Evolutionary conservation across 768 basidiomycete species (phyloP).

Genomic region (Tremella mesenterica): DNA sequence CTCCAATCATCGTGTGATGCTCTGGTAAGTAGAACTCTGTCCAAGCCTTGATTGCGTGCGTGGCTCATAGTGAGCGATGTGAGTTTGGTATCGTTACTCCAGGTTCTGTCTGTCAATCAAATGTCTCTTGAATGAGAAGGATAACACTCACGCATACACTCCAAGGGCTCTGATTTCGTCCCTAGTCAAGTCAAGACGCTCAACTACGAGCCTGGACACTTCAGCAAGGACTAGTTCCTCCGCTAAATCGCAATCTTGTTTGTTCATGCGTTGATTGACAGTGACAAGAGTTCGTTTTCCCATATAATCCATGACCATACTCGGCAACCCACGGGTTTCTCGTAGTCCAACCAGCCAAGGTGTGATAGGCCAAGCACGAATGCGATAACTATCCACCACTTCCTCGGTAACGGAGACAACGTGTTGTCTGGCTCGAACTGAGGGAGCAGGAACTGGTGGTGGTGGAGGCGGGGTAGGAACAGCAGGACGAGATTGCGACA

Average conservation of each 20-base stretch:
- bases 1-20: slow-evolving; percentile 36
- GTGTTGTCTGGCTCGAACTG: not conserved
- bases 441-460: not conserved
- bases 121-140: not conserved
- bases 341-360: slow-evolving; percentile 38
- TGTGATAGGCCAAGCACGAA: slow-evolving; percentile 36
- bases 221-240: slow-evolving; percentile 11
- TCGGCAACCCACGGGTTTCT: slow-evolving; percentile 29
- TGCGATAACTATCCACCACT: slow-evolving; percentile 29
- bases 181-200: slow-evolving; percentile 20
- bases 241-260: slow-evolving; percentile 20
- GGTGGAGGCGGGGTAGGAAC: not conserved
- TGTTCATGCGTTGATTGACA: slow-evolving; percentile 15
- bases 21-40: slow-evolving; percentile 11
- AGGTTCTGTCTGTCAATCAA: slow-evolving; percentile 21
- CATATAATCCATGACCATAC: slow-evolving; percentile 24
- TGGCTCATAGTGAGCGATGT: slow-evolving; percentile 22
- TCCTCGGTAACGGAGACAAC: slow-evolving; percentile 14
- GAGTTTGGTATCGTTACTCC: slow-evolving; percentile 25
- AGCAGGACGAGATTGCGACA: not conserved
- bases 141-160: slow-evolving; percentile 26
- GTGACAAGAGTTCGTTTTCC: slow-evolving; percentile 22
- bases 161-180: slow-evolving; percentile 34
- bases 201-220: slow-evolving; percentile 18
- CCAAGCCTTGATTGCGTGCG: slow-evolving; percentile 16